Conservation (phyloP, 345 rosid genomes). For the Citrus inodora region DNA sequence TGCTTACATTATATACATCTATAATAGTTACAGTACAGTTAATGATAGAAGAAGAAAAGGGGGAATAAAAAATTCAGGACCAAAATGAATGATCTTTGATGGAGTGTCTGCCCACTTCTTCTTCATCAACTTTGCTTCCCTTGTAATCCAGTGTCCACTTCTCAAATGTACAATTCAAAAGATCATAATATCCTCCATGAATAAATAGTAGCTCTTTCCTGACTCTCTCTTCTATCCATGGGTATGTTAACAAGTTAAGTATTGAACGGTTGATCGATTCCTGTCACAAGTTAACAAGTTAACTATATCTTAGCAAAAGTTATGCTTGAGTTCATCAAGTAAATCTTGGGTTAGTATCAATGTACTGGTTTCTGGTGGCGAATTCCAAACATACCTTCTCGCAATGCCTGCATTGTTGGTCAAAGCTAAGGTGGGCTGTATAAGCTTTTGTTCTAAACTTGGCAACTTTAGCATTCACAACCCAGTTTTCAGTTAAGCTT, state of each 20-base stretch:
- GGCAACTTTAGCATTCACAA: slow-evolving; percentile 66
- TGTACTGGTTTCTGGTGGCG: not conserved
- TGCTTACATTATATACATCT: not conserved
- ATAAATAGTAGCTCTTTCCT: slow-evolving; percentile 36
- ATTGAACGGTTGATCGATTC: slow-evolving; percentile 61
- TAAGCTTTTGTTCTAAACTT: slow-evolving; percentile 58
- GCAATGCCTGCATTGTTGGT: slow-evolving; percentile 77
- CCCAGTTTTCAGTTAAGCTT: slow-evolving; percentile 85
- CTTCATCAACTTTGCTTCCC: slow-evolving; percentile 16
- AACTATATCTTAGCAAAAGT: not conserved
- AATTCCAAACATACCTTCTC: slow-evolving; percentile 55
- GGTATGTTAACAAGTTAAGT: slow-evolving; percentile 60
- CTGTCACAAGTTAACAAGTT: slow-evolving; percentile 28
- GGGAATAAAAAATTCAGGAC: slow-evolving; percentile 27
- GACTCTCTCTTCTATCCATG: slow-evolving; percentile 69
- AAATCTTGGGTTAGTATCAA: not conserved
- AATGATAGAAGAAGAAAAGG: not conserved
- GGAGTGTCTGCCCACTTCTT: slow-evolving; percentile 10
- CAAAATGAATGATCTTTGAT: slow-evolving; percentile 38
- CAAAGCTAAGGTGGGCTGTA: slow-evolving; percentile 64
- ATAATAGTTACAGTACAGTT: not conserved
- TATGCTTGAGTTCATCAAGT: too few species aligned
- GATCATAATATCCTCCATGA: slow-evolving; percentile 73
- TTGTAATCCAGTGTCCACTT: slow-evolving; percentile 52
- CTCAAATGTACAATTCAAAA: slow-evolving; percentile 53